A percentile compares a stretch with the other conserved stretches of the same genome.
phyloP scores from a whole-genome alignment of 2,329 filamentous ascomycete species.

The Claviceps spartinae region DNA sequence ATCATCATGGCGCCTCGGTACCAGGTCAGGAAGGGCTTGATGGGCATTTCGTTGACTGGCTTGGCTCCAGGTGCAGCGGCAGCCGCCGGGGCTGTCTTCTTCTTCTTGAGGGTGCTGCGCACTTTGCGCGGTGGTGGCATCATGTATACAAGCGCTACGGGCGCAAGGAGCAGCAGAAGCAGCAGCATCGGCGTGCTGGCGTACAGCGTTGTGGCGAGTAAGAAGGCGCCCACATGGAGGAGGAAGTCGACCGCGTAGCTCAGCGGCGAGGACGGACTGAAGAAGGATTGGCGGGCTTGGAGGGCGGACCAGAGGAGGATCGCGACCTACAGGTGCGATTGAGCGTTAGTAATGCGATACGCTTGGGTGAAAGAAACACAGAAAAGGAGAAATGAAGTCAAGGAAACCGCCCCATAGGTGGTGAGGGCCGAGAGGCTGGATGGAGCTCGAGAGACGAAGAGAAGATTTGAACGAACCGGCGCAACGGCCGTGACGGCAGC shows the following conservation, averaged over 20 bases:
- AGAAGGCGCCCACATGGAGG: conserved; percentile 68
- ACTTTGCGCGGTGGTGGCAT: conserved; percentile 31
- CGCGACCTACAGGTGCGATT: conserved; percentile 44
- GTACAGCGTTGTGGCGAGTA: conserved; percentile 81
- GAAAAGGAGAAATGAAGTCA: background rate
- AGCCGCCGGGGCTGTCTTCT: background rate
- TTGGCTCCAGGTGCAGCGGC: background rate
- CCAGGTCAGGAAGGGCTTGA: conserved; percentile 83
- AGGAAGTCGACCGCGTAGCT: conserved; percentile 70
- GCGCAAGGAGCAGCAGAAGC: conserved; percentile 58
- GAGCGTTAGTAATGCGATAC: too few relatives aligned
- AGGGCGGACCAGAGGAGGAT: conserved; percentile 80
- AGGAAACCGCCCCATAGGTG: background rate
- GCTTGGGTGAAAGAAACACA: too few relatives aligned
- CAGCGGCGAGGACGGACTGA: conserved; percentile 57
- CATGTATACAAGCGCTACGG: conserved; percentile 49
- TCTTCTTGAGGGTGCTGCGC: conserved; percentile 12
- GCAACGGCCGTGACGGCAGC: conserved; percentile 75
- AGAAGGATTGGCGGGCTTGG: conserved; percentile 73
- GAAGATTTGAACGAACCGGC: conserved; percentile 42
- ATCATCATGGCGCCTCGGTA: conserved; percentile 90
- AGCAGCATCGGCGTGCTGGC: conserved; percentile 61
- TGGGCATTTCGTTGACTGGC: conserved; percentile 41
- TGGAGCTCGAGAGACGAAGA: background rate
- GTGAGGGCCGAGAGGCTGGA: background rate